Conservation (phyloP, 2,329 filamentous ascomycete species). For the Ophiocordyceps camponoti-floridani region DNA sequence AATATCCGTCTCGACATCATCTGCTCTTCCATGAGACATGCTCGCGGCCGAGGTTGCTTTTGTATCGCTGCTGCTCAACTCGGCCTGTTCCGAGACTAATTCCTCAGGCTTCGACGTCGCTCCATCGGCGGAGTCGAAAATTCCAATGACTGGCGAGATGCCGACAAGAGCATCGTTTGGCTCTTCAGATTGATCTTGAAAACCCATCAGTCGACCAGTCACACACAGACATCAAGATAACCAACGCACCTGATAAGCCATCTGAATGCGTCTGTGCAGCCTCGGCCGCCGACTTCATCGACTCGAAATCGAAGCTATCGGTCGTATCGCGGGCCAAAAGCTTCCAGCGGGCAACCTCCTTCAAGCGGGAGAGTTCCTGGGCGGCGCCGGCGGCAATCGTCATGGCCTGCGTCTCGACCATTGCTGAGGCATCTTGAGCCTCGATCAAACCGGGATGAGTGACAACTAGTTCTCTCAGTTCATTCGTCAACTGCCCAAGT, state of each 20-base stretch:
- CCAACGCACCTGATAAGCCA: conserved; percentile 1
- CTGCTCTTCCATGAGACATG: background rate
- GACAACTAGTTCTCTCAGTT: conserved; percentile 60
- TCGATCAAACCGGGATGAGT: conserved; percentile 52
- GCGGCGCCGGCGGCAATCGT: conserved; percentile 59
- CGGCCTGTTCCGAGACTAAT: background rate
- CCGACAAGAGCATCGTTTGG: background rate
- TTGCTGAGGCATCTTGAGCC: conserved; percentile 48
- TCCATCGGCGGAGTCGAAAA: background rate
- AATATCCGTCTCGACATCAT: background rate
- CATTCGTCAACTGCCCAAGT: conserved; percentile 68
- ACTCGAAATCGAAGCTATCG: conserved; percentile 60
- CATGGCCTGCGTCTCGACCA: conserved; percentile 68
- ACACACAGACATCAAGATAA: no score
- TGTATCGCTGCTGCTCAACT: background rate
- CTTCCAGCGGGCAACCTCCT: conserved; percentile 75
- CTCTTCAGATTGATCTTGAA: background rate
- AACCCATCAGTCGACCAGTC: no score
- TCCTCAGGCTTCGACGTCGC: background rate
- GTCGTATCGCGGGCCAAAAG: conserved; percentile 54
- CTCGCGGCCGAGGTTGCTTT: background rate
- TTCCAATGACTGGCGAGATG: background rate
- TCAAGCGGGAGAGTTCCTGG: conserved; percentile 61
- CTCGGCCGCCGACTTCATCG: conserved; percentile 38
- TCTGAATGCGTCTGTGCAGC: conserved; percentile 11